Evolutionary conservation across 345 rosid genomes (phyloP), one percentile per base, ranked within the genome.

Genomic region (Kandelia obovata): DNA sequence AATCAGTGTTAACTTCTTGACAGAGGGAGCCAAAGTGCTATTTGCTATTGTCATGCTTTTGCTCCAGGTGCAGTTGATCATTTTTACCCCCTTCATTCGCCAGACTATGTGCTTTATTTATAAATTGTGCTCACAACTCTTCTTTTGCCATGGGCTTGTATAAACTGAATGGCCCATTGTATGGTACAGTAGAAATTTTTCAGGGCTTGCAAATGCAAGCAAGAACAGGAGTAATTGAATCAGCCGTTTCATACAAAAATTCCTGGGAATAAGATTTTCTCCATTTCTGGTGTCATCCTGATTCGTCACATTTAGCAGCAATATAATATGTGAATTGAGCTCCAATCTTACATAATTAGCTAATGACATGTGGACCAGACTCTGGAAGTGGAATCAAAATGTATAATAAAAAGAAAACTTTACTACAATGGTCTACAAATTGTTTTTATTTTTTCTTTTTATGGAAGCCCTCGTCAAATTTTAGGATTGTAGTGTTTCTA

Each of bases 21-120:
- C 97, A 2, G 99, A 95, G 61, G 75, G 71, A n/a, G 83, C 90
- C 17, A 95, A 95, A 75, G 91, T 90, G 82, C 53, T 88, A 35
- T 92, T 92, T 77, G 96, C 99, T 5, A 27, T 92, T 77, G 79
- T 89, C 75, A 94, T 94, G 99, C 91, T 94, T 58, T 34, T 94
- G 19, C 20, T 86, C 71, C 92, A 95, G 97, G 99, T 91, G 84
- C 53, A 53, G 67, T 60, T 69, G 39, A 43, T 64, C 47, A 4
- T 58, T 35, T 72, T 51, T 65, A 62, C 11, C 47, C 30, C 26
- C 53, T 62, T 62, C 21, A 15, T 8, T 6, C 8, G 3, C 31
- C 30, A 63, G 53, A 27, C 16, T 13, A 47, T 56, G 35, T 62
- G 61, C 6, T 53, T 49, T 49, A 32, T 53, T 53, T 43, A 17